Conservation (phyloP, 2,329 filamentous ascomycete species). For the Fusarium palustre region DNA sequence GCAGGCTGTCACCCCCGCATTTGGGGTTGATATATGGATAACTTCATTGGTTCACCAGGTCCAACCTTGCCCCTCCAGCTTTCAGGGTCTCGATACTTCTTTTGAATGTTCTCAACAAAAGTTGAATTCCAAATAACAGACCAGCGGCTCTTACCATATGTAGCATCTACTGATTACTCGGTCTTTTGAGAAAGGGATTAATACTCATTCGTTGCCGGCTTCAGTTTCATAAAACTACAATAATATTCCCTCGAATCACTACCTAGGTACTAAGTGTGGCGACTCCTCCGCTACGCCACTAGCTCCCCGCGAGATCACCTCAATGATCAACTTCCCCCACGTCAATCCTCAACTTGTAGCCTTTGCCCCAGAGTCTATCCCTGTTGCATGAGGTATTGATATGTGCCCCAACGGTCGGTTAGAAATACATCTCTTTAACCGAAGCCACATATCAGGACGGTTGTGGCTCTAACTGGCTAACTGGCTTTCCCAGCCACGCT, state of each 20-base stretch:
- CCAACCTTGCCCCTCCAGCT: conserved; percentile 19
- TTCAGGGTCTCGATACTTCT: conserved; percentile 32
- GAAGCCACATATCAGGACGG: conserved; percentile 40
- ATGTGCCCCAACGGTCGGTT: conserved; percentile 45
- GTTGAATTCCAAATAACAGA: neutral
- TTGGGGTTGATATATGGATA: conserved; percentile 32
- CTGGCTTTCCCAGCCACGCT: conserved; percentile 16
- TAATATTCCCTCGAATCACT: neutral
- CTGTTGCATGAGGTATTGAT: conserved; percentile 31
- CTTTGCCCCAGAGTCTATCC: conserved; percentile 38
- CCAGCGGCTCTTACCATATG: neutral
- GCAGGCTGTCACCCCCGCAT: conserved; percentile 39
- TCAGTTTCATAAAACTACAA: neutral
- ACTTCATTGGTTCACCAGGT: conserved; percentile 31
- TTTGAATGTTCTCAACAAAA: conserved; percentile 39
- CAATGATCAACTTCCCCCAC: conserved; percentile 15
- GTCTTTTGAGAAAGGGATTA: too few relatives aligned
- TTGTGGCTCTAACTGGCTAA: conserved; percentile 14
- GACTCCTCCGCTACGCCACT: conserved; percentile 32
- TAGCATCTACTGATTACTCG: too few relatives aligned
- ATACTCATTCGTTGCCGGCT: neutral
- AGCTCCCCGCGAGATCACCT: conserved; percentile 33
- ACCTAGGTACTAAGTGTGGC: too few relatives aligned
- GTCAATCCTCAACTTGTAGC: conserved; percentile 20
- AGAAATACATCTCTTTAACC: conserved; percentile 37